Conservation (phyloP, 1,284 basidiomycete species). For the Coniferiporia weirii region DNA sequence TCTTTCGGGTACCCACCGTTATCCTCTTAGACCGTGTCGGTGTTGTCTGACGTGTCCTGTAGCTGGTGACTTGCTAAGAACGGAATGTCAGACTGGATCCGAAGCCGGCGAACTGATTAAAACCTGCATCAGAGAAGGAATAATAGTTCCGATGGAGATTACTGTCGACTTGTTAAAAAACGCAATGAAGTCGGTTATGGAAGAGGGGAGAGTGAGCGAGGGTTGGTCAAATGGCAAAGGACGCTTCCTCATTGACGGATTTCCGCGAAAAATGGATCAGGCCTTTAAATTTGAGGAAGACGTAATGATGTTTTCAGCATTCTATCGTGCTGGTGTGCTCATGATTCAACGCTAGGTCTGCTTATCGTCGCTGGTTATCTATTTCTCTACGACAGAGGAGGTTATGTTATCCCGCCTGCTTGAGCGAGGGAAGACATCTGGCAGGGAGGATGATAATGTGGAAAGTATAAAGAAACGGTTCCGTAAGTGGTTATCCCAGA, state of each 20-base stretch:
- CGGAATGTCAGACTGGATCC: slow-evolving; percentile 84
- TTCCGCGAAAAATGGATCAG: slow-evolving; percentile 99
- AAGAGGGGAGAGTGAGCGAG: slow-evolving; percentile 35
- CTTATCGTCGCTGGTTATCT: slow-evolving; percentile 75
- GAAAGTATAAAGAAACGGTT: slow-evolving; percentile 98
- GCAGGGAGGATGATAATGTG: slow-evolving; percentile 92
- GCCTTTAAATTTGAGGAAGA: slow-evolving; percentile 88
- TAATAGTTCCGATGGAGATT: slow-evolving; percentile 95
- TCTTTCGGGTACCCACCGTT: slow-evolving; percentile 68
- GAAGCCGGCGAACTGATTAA: slow-evolving; percentile 85
- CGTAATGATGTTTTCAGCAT: slow-evolving; percentile 40
- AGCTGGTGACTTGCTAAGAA: slow-evolving; percentile 96
- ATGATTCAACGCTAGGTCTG: slow-evolving; percentile 56
- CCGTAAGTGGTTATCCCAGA: slow-evolving; percentile 43
- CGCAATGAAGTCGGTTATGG: slow-evolving; percentile 75
- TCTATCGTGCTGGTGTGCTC: slow-evolving; percentile 4
- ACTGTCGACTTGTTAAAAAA: slow-evolving; percentile 95
- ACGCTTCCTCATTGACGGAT: slow-evolving; percentile 95
- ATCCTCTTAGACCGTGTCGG: slow-evolving; percentile 4
- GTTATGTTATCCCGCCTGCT: slow-evolving; percentile 85
- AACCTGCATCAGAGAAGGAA: slow-evolving; percentile 87
- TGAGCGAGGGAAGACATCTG: slow-evolving; percentile 90
- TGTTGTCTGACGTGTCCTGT: slow-evolving; percentile 13
- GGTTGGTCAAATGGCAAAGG: slow-evolving; percentile 75
- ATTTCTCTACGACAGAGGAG: slow-evolving; percentile 86